Base-by-base conservation (phyloP, 2,329 filamentous ascomycete species). In the Colletotrichum agaves region DNA sequence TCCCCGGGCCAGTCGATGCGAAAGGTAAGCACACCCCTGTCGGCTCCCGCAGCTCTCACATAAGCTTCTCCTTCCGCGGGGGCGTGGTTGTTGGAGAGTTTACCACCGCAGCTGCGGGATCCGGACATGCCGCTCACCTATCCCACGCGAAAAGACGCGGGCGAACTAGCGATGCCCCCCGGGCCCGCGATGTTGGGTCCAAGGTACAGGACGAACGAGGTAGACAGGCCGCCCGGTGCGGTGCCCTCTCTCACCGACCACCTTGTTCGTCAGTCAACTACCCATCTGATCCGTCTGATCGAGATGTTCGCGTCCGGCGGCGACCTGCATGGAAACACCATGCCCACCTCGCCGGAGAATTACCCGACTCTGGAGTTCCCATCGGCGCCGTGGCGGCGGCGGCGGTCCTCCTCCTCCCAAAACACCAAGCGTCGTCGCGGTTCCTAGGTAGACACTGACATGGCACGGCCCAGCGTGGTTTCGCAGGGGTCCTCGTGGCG, bases 391-490 rank as follows among this genome's bases (percentile, higher is more conserved):
- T 37, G 13, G 35, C 35, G 35, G 35, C 35, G 35, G 35, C 10
- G 31, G 31, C 5, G 31, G 10, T n/a, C n/a, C n/a, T n/a, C 35
- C 35, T 37, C 27, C 27, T 15, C 13, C 11, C 11, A 61, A 49
- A 61, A 35, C 37, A 21, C n/a, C 37, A 60, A 39, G 35, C 17
- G 58, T 13, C 21, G 15, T 50, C 13, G 21, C 27, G 23, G 4
- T 6, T 8, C 31, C 44, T 31, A 31, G 35, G 52, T 31, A 31
- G 35, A 57, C 35, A 17, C 59, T 60, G 53, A 46, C 47, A 67
- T 50, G 35, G 61, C 65, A 55, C 65, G 61, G 46, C 56, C 61
- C 61, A 61, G 23, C 43, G 15, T 31, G 47, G 64, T 55, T 65
- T 59, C 52, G 61, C 53, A 65, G 53, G 52, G 61, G 46, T 39